Evolutionary conservation across 106 monocot genomes (phyloP), one percentile per base, ranked within the genome.

Genomic region (Allium fistulosum): DNA sequence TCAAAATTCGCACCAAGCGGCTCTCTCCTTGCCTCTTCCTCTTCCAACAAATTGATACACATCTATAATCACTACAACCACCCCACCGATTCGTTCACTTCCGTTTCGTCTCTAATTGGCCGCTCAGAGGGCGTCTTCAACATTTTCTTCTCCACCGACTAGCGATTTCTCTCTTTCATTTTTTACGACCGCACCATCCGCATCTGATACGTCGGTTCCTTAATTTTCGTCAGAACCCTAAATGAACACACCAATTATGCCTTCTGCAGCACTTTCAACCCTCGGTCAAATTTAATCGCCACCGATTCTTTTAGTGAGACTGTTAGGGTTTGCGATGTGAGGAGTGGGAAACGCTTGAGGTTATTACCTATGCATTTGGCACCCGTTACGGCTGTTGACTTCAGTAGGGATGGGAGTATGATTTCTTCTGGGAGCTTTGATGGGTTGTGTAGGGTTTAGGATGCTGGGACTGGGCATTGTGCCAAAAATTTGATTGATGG

Each of bases 231-330:
- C 52, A 81, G 72, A 63, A 85, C 80, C 62, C 75, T 81, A 37
- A 1, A 64, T 8, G 85, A 80, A 27, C 85, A 85, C 78, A 78
- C 85, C 64, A 85, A 85, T 78, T 85, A 85, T 53, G 77, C 58
- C 49, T 81, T 81, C 61, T 85, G 85, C 69, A 74, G 81, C 59
- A 75, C 49, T 58, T 85, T 78, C 75, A 85, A 85, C 64, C 85
- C 85, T 14, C 85, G 80, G 69, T 85, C 85, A 47, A 81, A 85
- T 68, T 72, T 81, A 72, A 72, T 85, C 65, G 85, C 85, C n/a
- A 81, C 81, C 11, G 85, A 80, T 11, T 85, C 81, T 16, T 85
- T 85, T 57, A 80, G 80, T 66, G 85, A 85, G 78, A 85, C 85
- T 16, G 81, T 85, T 12, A 63, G 81, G 51, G 78, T 85, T 18